Evolutionary conservation across 352 stramenopile genomes (phyloP), one percentile per base, ranked within the genome.

Genomic region (Blastocystis sp.): DNA sequence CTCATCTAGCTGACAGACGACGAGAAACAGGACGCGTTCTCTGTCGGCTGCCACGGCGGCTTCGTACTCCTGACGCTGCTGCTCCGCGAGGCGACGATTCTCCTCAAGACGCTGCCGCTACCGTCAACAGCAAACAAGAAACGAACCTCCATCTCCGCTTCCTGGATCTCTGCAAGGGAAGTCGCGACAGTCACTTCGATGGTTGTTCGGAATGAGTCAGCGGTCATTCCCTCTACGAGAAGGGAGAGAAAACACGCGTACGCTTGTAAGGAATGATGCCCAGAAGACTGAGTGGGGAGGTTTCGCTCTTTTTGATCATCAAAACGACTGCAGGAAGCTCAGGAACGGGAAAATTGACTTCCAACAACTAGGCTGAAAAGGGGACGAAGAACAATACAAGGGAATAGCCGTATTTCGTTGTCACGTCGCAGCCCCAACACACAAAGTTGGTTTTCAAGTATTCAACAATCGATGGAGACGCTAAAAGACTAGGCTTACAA

Each of bases 391-490:
- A 1, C 14, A 32, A 24, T 24, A 64, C 69, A 32, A 81, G 27
- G 27, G 69, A 63, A 38, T 81, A 81, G 29, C 69, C 69, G 32
- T 81, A 64, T 18, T 38, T 11, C 11, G 69, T 63, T 16, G 48
- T 40, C 0, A 81, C 69, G 40, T 81, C 69, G n/a, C 69, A 81
- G n/a, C 69, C 69, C 69, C 69, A 81, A 51, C 46, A 81, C 18
- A 64, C 21, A 32, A 42, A 81, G 14, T 64, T 29, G 1, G 1
- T 40, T 34, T 81, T 63, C 44, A 63, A 63, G 14, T 29, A 40
- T 44, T 81, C 69, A 1, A 81, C 69, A 64, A 81, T 44, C 9
- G 14, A 18, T 4, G 46, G 44, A 29, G 24, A n/a, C 4, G 69
- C 29, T 27, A 81, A 44, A 9, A 65, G 6, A 24, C 69, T 81